Evolutionary conservation across 768 basidiomycete genomes (phyloP), one percentile per base, ranked within the genome.

Genomic region (Suillus luteus): DNA sequence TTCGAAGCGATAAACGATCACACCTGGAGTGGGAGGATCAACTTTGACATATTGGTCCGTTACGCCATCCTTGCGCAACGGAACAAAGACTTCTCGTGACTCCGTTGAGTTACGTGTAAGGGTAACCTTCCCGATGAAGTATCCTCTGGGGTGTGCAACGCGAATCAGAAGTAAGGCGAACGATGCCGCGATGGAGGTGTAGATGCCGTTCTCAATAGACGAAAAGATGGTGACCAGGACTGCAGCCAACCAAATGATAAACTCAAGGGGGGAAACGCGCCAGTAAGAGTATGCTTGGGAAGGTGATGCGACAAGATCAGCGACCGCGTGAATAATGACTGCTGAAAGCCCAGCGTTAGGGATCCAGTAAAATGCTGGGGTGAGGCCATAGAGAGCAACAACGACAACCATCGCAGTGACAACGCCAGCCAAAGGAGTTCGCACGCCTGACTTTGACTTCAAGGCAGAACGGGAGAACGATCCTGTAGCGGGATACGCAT

Each of bases 391-490:
- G 10, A 99, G 79, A 0, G 97, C 95, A 64, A 98, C 89, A 62
- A 99, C 83, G 68, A 99, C 96, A 52, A 96, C 88, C 43, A 96
- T 74, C 33, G 93, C 90, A 24, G 94, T 91, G 68, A 91, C 73
- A 63, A 95, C 82, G 62, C 97, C 97, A 12, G 92, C 95, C 11
- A 89, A 82, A 9, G 97, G 97, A 2, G 97, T 99, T 60, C 96
- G 87, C n/a, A 99, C 96, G 55, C 97, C 97, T 0, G 93, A 96
- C 76, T 96, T 98, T 37, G 92, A 88, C 77, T 97, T 95, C 72
- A 99, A 81, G 2, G 97, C 97, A 3, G 95, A 92, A n/a, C 97
- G 92, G 44, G 96, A 97, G 85, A 99, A 99, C 1, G 96, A 98
- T 2, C 97, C 97, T 14, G 97, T 99, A 0, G 96, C 93, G 10